Percentiles rank a stretch among this genome's conserved stretches.
phyloP scores from a whole-genome alignment of 2,329 filamentous ascomycete species.

The Diaporthe helianthi region DNA sequence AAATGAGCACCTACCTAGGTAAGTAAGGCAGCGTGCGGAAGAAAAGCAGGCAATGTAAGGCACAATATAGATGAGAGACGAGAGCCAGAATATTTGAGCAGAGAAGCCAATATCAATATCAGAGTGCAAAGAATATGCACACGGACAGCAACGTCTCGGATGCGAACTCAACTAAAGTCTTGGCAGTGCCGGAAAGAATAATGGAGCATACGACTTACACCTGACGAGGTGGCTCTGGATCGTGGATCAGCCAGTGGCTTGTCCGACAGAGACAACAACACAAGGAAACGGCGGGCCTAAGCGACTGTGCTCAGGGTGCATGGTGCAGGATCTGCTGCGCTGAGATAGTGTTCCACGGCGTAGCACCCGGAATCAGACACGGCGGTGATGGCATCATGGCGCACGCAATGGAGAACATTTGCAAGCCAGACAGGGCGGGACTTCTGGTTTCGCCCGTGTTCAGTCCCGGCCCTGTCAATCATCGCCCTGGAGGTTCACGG shows the following conservation, averaged over 20 bases:
- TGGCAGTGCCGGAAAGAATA: background rate
- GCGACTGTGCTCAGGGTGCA: slow-evolving; percentile 13
- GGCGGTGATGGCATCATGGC: background rate
- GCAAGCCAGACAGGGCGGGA: background rate
- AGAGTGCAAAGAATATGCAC: background rate
- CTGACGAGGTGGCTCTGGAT: background rate
- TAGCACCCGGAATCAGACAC: slow-evolving; percentile 10
- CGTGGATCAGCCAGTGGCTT: background rate
- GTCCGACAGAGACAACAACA: background rate
- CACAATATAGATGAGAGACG: background rate
- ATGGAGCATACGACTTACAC: background rate
- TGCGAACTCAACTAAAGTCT: background rate
- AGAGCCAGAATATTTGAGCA: background rate
- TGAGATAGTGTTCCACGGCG: slow-evolving; percentile 22
- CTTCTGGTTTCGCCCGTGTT: background rate
- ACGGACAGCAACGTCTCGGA: background rate
- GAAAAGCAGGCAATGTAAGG: background rate
- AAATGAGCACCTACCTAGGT: too few species aligned
- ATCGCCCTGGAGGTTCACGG: background rate
- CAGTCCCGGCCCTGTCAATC: background rate
- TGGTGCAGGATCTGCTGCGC: background rate
- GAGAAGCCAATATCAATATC: background rate
- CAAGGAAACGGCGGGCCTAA: slow-evolving; percentile 9
- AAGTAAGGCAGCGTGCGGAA: too few species aligned
- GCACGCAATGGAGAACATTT: background rate